phyloP scores from a whole-genome alignment of 2,329 filamentous ascomycete species.

The Simplicillium sp. region DNA sequence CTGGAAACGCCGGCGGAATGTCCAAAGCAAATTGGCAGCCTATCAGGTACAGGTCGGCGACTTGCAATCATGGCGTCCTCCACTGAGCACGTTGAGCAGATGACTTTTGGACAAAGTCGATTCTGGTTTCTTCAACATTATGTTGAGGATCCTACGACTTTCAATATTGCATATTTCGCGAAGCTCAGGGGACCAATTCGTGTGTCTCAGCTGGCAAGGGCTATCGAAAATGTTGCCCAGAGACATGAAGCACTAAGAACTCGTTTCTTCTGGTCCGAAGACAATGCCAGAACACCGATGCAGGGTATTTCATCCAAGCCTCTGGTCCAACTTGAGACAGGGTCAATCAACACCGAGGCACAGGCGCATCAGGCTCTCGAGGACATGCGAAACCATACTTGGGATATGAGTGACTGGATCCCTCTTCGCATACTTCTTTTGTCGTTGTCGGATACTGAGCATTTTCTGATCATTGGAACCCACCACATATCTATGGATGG shows the following conservation, averaged over 20 bases:
- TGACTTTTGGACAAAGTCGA: conserved; percentile 27
- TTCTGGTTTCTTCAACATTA: conserved; percentile 27
- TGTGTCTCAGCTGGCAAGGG: conserved; percentile 17
- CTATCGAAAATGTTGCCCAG: conserved; percentile 18
- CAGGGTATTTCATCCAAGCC: conserved; percentile 8
- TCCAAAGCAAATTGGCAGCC: not conserved
- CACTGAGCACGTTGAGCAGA: conserved; percentile 10
- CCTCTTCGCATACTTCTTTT: not conserved
- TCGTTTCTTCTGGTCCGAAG: conserved; percentile 14
- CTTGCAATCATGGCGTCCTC: not conserved
- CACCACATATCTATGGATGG: conserved; percentile 3
- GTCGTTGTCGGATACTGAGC: not conserved
- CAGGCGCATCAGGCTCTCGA: not conserved
- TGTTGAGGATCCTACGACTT: conserved; percentile 24
- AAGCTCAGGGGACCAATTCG: conserved; percentile 21
- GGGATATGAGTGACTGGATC: not conserved
- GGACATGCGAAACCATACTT: not conserved
- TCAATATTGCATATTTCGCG: conserved; percentile 25
- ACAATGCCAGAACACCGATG: conserved; percentile 5
- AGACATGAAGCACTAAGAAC: conserved; percentile 25
- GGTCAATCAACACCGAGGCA: not conserved
- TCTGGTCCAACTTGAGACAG: conserved; percentile 8
- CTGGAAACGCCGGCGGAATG: not conserved
- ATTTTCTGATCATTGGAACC: not conserved
- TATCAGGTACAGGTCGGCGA: not conserved